Percentiles rank a stretch among this genome's conserved stretches.
phyloP scores from a whole-genome alignment of 805 yeast genomes.

The Priceomyces fermenticarens region DNA sequence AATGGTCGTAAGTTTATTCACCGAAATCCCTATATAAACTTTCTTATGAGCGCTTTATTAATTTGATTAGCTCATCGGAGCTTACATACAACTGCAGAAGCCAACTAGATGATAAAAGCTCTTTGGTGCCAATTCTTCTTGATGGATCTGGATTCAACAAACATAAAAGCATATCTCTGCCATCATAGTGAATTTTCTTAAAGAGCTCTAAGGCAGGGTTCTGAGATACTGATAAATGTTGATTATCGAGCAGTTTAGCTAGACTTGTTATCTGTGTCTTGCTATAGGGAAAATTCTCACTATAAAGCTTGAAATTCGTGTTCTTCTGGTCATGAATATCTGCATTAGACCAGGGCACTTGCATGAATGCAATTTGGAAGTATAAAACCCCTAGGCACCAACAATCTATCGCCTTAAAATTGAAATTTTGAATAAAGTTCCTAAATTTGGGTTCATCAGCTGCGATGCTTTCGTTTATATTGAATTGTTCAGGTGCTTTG shows the following conservation, averaged over 20 bases:
- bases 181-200: conserved; percentile 36
- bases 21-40: no score
- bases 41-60: conserved; percentile 2
- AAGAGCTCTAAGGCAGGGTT: conserved; percentile 35
- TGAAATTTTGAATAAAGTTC: conserved; percentile 8
- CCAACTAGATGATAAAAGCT: conserved; percentile 33
- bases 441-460: conserved; percentile 1
- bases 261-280: conserved; percentile 17
- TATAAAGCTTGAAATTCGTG: conserved; percentile 17
- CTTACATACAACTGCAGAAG: conserved; percentile 36
- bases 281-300: conserved; percentile 24
- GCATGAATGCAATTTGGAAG: conserved; percentile 41
- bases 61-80: conserved; percentile 28
- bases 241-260: conserved; percentile 24
- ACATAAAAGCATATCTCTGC: conserved; percentile 28
- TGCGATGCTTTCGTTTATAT: conserved; percentile 15
- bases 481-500: conserved; percentile 52
- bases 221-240: conserved; percentile 9
- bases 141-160: conserved; percentile 31
- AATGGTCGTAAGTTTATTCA: no score
- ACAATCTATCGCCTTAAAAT: conserved; percentile 40
- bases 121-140: conserved; percentile 22
- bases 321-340: conserved; percentile 20
- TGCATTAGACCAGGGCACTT: conserved; percentile 49
- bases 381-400: conserved; percentile 55